Conservation (phyloP, 345 rosid genomes). For the Cochlearia excelsa region DNA sequence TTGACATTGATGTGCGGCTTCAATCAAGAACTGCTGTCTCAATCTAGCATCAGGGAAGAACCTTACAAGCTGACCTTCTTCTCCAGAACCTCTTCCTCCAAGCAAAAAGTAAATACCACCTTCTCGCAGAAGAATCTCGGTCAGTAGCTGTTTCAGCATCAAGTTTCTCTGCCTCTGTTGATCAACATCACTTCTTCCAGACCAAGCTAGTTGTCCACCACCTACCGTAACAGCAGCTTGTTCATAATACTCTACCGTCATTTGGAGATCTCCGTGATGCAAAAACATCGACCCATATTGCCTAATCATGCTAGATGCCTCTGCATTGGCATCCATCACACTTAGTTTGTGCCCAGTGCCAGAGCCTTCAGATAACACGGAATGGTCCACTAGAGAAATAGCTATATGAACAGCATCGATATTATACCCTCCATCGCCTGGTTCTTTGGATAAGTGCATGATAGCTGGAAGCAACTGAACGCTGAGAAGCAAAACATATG, state of each 20-base stretch:
- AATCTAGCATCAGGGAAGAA: constrained; percentile 58
- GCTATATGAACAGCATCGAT: constrained; percentile 83
- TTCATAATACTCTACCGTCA: constrained; percentile 88
- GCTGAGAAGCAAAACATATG: constrained; percentile 84
- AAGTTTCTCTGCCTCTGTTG: constrained; percentile 85
- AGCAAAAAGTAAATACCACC: constrained; percentile 78
- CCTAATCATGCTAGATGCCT: constrained; percentile 87
- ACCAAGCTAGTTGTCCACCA: constrained; percentile 87
- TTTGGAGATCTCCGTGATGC: constrained; percentile 66
- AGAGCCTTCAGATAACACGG: constrained; percentile 65
- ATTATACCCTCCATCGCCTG: constrained; percentile 71
- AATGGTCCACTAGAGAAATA: constrained; percentile 77
- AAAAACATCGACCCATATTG: constrained; percentile 83
- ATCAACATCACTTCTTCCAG: constrained; percentile 72
- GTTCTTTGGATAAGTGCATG: constrained; percentile 77
- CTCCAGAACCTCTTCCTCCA: constrained; percentile 84
- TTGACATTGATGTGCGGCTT: constrained; percentile 82
- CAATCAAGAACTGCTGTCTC: constrained; percentile 81
- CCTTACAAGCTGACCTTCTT: constrained; percentile 84
- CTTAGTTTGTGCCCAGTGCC: constrained; percentile 66
- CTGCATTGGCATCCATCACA: constrained; percentile 86
- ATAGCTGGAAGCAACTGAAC: constrained; percentile 85
- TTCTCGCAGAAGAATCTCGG: constrained; percentile 83
- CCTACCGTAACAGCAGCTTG: constrained; percentile 97
- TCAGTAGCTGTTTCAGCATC: constrained; percentile 88